Evolutionary conservation across 768 basidiomycete genomes (phyloP).

Genomic region (Asterophora lycoperdoides): DNA sequence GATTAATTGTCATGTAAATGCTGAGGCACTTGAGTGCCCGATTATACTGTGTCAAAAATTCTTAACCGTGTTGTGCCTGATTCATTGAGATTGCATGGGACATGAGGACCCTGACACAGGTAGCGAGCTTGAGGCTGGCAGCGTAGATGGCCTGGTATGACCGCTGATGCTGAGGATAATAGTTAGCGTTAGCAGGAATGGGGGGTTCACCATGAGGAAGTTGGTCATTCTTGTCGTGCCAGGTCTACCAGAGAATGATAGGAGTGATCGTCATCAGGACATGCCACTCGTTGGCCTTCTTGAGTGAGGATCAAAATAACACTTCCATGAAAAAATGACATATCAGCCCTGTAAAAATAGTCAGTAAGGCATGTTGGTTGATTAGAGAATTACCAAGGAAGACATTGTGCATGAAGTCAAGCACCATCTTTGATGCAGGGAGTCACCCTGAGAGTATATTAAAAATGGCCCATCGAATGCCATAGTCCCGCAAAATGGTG

Average conservation of each 20-base stretch:
- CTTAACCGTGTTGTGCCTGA: constrained; percentile 21
- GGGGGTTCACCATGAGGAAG: constrained; percentile 15
- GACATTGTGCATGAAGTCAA: no score
- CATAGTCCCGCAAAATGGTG: background rate
- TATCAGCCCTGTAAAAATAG: constrained; percentile 24
- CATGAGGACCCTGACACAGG: constrained; percentile 17
- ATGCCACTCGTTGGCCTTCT: constrained; percentile 32
- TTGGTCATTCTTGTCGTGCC: constrained; percentile 19
- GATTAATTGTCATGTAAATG: constrained; percentile 23
- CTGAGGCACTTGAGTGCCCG: background rate
- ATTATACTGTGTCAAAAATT: constrained; percentile 21
- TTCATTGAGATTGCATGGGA: constrained; percentile 18
- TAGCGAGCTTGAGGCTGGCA: constrained; percentile 15
- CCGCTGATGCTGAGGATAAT: constrained; percentile 10
- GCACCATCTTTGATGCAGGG: constrained; percentile 17
- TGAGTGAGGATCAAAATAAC: constrained; percentile 20
- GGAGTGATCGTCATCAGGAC: constrained; percentile 21
- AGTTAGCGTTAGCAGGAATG: constrained; percentile 16
- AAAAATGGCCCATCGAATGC: no score
- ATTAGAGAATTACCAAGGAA: no score
- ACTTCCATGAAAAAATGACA: constrained; percentile 19
- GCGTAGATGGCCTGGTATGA: no score
- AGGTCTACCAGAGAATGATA: constrained; percentile 23
- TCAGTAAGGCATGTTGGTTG: no score
- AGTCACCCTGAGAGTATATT: background rate